Base-by-base conservation (phyloP, 768 basidiomycete genomes). In the Boletus subcaerulescens region DNA sequence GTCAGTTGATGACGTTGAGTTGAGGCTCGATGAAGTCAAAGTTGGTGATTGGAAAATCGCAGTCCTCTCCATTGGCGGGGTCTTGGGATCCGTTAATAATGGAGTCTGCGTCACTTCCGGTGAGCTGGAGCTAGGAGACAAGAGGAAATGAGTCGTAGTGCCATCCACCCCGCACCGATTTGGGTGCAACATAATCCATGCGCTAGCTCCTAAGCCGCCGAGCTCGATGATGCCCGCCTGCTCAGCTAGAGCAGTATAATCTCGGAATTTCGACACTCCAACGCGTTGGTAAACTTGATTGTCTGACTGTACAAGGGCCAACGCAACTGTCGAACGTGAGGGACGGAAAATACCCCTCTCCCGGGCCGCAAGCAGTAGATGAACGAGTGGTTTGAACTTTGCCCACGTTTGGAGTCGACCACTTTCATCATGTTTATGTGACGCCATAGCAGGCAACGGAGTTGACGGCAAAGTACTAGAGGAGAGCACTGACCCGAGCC, bases 261-360 rank as follows among this genome's bases (percentile, higher is more conserved):
- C 56, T 42, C 53, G 56, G 51, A 73, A 72, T 35, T 12, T 64
- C 0, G 40, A 52, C 52, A 61, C 70, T 5, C 73, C 73, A 0
- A 45, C 66, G 14, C 60, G 66, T 42, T 41, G 40, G 50, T 73
- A 72, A 29, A 59, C 41, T 24, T 57, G 43, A 17, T 65, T 65
- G 43, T 75, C 71, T 20, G 17, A 31, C 29, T 62, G 46, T n/a
- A 60, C 8, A 2, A 83, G 64, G 14, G 71, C 69, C 14, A 60
- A 0, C 5, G 74, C 76, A 18, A 83, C 54, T 1, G 9, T 55
- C 15, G 77, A 75, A n/a, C 79, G 76, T 5, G 70, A 64, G 13
- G 79, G 72, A 17, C 61, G 71, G 26, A 38, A 0, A 26, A 65
- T 53, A 5, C 77, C 78, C 6, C 66, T 69, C 15, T 57, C 55